Evolutionary conservation across 129 eudicot genomes (phyloP).

Genomic region (Flaveria brownii): DNA sequence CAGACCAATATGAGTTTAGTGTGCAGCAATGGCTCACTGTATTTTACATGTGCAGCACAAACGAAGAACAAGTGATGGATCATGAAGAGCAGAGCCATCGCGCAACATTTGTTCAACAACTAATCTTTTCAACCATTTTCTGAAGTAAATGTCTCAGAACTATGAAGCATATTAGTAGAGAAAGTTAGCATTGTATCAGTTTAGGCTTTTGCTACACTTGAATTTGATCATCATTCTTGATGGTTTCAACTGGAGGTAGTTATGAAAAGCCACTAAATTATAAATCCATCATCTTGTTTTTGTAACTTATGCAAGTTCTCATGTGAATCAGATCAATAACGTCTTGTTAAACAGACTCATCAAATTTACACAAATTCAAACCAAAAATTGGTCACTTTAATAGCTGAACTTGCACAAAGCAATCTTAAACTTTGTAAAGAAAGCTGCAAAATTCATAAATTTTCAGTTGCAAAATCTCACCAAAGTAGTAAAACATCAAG

Average conservation of each 20-base stretch:
- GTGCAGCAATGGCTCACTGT: conserved; percentile 16
- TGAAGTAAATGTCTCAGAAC: conserved; percentile 28
- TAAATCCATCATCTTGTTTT: conserved; percentile 23
- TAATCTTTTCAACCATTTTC: conserved; percentile 55
- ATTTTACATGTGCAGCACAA: conserved; percentile 30
- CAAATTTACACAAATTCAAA: neutral
- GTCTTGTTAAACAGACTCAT: neutral
- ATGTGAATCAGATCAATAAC: conserved; percentile 21
- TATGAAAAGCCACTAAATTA: conserved; percentile 15
- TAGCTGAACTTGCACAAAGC: neutral
- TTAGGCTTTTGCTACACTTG: conserved; percentile 26
- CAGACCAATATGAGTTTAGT: neutral
- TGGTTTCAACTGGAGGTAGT: conserved; percentile 16
- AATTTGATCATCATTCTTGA: conserved; percentile 20
- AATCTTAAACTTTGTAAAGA: no score
- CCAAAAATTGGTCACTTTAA: neutral
- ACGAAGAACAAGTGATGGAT: conserved; percentile 38
- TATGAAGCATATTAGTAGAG: conserved; percentile 19
- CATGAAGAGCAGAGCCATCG: conserved; percentile 50
- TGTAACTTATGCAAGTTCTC: conserved; percentile 16
- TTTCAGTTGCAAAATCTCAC: no score
- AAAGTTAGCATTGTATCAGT: conserved; percentile 26
- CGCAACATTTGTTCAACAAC: conserved; percentile 58
- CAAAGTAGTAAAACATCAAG: no score
- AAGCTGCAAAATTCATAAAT: no score